These are phyloP conservation scores for Penicillium canescens DNA, from an alignment of 495 filamentous ascomycete genomes.

Conservation along the genomic window DNA sequence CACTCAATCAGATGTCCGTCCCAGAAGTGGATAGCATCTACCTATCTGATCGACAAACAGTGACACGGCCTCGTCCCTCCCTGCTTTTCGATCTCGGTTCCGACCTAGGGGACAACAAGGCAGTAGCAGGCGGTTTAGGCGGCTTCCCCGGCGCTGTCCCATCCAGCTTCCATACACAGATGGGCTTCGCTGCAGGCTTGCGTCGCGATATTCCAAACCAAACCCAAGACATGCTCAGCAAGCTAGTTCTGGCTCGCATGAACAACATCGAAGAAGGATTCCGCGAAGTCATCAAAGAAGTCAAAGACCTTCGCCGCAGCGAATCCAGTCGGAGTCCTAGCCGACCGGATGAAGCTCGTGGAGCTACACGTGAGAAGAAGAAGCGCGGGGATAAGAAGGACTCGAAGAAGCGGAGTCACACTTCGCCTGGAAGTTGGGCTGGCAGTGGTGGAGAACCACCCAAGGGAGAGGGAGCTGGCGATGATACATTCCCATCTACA, in stretches of 20 bases:
- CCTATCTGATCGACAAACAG: constrained; percentile 30
- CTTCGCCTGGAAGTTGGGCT: constrained; percentile 19
- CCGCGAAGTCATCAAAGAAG: constrained; percentile 79
- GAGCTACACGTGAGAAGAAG: constrained; percentile 28
- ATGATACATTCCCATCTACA: constrained; percentile 2
- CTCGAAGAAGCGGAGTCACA: constrained; percentile 21
- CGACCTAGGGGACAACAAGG: constrained; percentile 70
- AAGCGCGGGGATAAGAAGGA: constrained; percentile 34
- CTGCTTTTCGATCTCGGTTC: constrained; percentile 69
- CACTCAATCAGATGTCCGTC: constrained; percentile 51
- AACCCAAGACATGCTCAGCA: constrained; percentile 70
- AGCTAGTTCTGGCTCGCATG: constrained; percentile 88
- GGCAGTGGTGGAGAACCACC: constrained; percentile 19
- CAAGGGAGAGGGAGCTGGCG: not conserved
- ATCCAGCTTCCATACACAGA: constrained; percentile 77
- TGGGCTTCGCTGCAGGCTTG: constrained; percentile 63
- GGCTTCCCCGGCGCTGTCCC: constrained; percentile 57
- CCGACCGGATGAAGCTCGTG: constrained; percentile 26
- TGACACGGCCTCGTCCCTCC: constrained; percentile 47
- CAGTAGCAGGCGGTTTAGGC: constrained; percentile 49
- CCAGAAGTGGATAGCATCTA: constrained; percentile 51
- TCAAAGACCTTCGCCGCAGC: constrained; percentile 58
- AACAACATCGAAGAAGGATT: constrained; percentile 85
- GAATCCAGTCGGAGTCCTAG: constrained; percentile 37
- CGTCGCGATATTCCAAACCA: constrained; percentile 38